Evolutionary conservation across 2,329 filamentous ascomycete species (phyloP).

Genomic region (Botrytis hyacinthi): DNA sequence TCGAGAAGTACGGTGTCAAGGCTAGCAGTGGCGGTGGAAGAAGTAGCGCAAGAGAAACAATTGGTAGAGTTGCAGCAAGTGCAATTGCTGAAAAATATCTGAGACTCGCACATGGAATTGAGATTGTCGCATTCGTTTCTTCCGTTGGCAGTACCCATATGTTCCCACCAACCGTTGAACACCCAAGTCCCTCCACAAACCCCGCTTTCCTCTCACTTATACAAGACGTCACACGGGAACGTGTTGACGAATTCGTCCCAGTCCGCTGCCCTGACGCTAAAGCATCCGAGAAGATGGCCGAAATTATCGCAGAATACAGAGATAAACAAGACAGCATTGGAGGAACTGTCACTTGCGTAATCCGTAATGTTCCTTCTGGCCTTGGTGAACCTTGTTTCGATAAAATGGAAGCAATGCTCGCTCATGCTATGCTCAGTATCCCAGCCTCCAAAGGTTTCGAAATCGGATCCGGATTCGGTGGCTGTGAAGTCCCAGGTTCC

Average conservation of each 20-base stretch:
- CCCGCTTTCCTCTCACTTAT: slow-evolving; percentile 76
- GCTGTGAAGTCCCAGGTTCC: slow-evolving; percentile 83
- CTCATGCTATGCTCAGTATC: slow-evolving; percentile 92
- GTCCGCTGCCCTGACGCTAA: slow-evolving; percentile 78
- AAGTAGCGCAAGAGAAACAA: slow-evolving; percentile 91
- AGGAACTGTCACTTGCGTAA: slow-evolving; percentile 91
- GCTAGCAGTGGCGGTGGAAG: slow-evolving; percentile 86
- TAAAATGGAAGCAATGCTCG: slow-evolving; percentile 89
- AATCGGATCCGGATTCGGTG: slow-evolving; percentile 87
- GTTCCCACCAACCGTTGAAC: slow-evolving; percentile 66
- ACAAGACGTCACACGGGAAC: slow-evolving; percentile 66
- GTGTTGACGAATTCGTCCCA: slow-evolving; percentile 80
- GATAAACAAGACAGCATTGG: slow-evolving; percentile 86
- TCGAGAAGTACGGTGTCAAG: slow-evolving; percentile 95
- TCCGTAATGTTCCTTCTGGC: slow-evolving; percentile 79
- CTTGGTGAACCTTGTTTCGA: slow-evolving; percentile 94
- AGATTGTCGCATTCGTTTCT: slow-evolving; percentile 88
- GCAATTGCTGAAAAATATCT: slow-evolving; percentile 95
- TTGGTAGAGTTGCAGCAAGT: slow-evolving; percentile 86
- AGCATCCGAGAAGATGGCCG: slow-evolving; percentile 69
- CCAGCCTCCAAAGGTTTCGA: slow-evolving; percentile 96
- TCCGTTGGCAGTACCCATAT: slow-evolving; percentile 79
- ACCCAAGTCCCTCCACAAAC: slow-evolving; percentile 69
- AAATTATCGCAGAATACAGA: slow-evolving; percentile 72
- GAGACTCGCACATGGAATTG: slow-evolving; percentile 72